A percentile compares a stretch with the other conserved stretches of the same genome.
These are phyloP conservation scores for Kwoniella dendrophila DNA, from an alignment of 768 basidiomycete genomes.

Conservation along the genomic window DNA sequence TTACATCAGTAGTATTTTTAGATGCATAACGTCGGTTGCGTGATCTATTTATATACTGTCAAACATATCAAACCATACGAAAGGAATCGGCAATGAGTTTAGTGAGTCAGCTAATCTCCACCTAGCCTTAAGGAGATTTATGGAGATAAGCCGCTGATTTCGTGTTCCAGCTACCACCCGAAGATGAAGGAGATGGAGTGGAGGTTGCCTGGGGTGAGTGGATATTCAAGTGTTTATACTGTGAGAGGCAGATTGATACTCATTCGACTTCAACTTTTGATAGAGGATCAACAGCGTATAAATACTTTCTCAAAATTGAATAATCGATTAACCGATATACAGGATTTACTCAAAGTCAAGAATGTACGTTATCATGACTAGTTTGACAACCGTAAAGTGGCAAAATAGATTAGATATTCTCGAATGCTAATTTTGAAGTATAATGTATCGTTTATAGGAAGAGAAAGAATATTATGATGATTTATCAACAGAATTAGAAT, in stretches of 20 bases:
- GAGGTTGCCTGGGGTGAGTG: constrained; percentile 55
- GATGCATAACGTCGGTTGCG: no score
- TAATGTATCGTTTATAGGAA: constrained; percentile 62
- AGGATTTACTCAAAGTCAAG: constrained; percentile 70
- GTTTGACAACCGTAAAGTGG: no score
- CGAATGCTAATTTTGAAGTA: neutral
- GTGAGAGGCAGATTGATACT: neutral
- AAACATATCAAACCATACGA: no score
- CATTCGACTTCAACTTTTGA: constrained; percentile 51
- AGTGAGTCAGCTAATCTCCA: neutral
- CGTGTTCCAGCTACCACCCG: constrained; percentile 41
- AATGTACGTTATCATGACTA: constrained; percentile 72
- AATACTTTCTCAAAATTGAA: constrained; percentile 91
- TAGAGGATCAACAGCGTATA: constrained; percentile 83
- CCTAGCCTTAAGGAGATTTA: no score
- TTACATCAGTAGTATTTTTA: no score
- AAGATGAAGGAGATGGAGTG: constrained; percentile 55
- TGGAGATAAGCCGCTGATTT: constrained; percentile 4
- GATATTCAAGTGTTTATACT: neutral
- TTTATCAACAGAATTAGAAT: constrained; percentile 79
- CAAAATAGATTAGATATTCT: no score
- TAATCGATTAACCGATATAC: constrained; percentile 69
- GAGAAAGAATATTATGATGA: constrained; percentile 95
- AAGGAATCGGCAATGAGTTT: no score
- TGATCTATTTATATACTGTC: no score